Conservation (phyloP, 129 eudicot species). For the Logfia minima region DNA sequence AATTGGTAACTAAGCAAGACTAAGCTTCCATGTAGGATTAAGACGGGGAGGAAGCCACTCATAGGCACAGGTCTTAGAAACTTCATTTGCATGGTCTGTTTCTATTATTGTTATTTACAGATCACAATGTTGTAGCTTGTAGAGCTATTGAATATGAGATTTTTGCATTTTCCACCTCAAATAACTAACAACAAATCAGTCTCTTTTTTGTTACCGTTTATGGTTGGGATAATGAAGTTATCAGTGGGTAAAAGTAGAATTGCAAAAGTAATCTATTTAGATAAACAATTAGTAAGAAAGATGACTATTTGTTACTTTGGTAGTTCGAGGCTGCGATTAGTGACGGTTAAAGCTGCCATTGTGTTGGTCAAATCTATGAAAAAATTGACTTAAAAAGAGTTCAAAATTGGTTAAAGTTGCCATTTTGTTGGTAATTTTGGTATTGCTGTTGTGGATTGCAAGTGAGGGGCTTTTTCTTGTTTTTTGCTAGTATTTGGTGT, state of each 20-base stretch:
- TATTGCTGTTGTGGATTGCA: background rate
- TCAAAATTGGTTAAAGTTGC: background rate
- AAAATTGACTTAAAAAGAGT: background rate
- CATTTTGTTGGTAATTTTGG: background rate
- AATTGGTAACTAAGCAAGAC: no score
- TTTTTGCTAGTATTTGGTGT: conserved; percentile 6
- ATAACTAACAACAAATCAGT: background rate
- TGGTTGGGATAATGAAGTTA: background rate
- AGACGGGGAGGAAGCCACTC: no score
- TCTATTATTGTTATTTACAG: background rate
- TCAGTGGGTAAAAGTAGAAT: background rate
- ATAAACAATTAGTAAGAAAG: background rate
- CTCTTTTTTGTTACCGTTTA: background rate
- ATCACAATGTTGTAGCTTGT: background rate
- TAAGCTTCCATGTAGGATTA: no score
- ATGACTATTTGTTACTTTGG: background rate
- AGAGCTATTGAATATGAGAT: background rate
- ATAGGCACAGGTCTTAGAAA: no score
- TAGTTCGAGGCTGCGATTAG: background rate
- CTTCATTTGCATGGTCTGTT: background rate
- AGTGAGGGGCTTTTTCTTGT: background rate
- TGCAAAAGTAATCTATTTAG: background rate
- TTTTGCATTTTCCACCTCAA: background rate
- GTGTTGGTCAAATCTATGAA: background rate
- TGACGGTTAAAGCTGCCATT: background rate